phyloP scores from a whole-genome alignment of 495 filamentous ascomycete genomes.

The Polyplosphaeria fusca region DNA sequence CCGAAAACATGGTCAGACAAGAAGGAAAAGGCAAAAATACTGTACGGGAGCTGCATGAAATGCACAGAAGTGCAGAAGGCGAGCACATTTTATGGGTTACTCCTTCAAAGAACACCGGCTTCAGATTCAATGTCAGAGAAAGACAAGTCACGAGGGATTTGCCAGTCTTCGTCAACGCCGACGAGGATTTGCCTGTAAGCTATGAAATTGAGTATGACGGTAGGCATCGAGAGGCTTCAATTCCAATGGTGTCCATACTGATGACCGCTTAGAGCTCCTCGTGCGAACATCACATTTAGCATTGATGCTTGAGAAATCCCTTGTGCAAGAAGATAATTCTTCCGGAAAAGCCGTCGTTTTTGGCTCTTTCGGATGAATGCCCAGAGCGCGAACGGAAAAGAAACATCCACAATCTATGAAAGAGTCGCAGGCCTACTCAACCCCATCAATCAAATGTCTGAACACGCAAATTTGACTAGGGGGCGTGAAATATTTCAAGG shows the following conservation, averaged over 20 bases:
- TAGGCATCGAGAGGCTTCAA: constrained; percentile 18
- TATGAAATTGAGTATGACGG: constrained; percentile 44
- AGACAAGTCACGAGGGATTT: constrained; percentile 26
- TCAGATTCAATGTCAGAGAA: constrained; percentile 40
- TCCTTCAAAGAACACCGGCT: constrained; percentile 36
- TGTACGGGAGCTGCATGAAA: constrained; percentile 7
- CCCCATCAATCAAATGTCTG: too few relatives aligned
- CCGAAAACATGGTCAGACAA: background rate
- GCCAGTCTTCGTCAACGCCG: constrained; percentile 34
- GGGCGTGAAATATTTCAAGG: too few relatives aligned
- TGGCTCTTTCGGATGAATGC: constrained; percentile 36
- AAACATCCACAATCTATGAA: too few relatives aligned
- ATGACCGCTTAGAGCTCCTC: constrained; percentile 37
- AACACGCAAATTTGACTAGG: too few relatives aligned
- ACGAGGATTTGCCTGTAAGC: constrained; percentile 39
- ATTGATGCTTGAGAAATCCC: constrained; percentile 38
- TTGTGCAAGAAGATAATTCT: constrained; percentile 33
- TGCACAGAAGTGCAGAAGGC: constrained; percentile 9
- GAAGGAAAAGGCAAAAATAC: constrained; percentile 18
- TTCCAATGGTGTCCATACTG: background rate
- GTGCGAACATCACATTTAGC: constrained; percentile 43
- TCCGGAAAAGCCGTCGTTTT: constrained; percentile 44
- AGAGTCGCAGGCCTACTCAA: too few relatives aligned
- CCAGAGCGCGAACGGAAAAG: too few relatives aligned
- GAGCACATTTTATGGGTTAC: constrained; percentile 42